Conservation (phyloP, 2,329 filamentous ascomycete species). For the Aspergillus cejpii region DNA sequence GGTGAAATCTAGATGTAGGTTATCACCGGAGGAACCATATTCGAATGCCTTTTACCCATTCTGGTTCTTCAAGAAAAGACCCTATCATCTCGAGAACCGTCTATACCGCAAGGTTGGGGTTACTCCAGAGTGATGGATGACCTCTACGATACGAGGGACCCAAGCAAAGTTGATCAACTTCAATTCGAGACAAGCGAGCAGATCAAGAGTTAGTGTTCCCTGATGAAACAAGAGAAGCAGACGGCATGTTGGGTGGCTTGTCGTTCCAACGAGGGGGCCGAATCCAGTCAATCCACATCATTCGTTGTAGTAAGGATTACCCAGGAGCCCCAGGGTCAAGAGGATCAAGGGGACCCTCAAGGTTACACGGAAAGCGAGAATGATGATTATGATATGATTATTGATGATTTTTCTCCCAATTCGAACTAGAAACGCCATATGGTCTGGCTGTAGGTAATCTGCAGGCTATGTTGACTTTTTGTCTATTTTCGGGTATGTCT, state of each 20-base stretch:
- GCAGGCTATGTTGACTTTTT: neutral
- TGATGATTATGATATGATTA: too few species aligned
- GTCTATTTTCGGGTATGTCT: neutral
- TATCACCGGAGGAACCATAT: too few species aligned
- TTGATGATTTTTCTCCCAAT: neutral
- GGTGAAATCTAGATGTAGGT: too few species aligned
- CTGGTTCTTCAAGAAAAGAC: too few species aligned
- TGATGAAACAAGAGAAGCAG: constrained; percentile 10
- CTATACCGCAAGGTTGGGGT: too few species aligned
- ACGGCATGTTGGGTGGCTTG: constrained; percentile 5
- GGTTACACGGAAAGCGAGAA: constrained; percentile 2
- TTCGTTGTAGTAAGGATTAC: too few species aligned
- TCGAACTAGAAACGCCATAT: neutral
- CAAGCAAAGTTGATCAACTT: neutral
- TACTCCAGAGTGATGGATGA: neutral
- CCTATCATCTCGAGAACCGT: too few species aligned
- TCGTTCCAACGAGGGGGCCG: constrained; percentile 8
- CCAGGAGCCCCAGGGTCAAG: too few species aligned
- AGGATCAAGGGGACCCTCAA: neutral
- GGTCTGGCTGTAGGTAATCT: neutral
- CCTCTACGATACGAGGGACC: neutral
- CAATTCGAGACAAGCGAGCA: constrained; percentile 5
- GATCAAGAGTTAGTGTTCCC: constrained; percentile 2
- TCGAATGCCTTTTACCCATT: too few species aligned
- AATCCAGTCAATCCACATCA: neutral